A percentile compares a stretch with the other conserved stretches of the same genome.
Conservation (phyloP, 1,284 basidiomycete genomes). For the Lentinula novae-zelandiae region DNA sequence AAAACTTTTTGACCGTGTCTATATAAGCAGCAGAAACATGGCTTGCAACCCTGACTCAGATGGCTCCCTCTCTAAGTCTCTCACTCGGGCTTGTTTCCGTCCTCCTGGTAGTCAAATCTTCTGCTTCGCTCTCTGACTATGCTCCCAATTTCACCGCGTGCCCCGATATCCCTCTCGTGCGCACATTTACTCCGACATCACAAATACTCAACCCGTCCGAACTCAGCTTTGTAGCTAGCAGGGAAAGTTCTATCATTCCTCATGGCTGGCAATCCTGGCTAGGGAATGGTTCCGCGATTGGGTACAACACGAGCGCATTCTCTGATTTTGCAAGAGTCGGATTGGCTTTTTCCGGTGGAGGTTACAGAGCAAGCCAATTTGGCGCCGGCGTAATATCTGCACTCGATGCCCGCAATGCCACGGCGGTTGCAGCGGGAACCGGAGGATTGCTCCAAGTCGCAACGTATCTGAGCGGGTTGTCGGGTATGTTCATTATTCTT, state of each 20-base stretch:
- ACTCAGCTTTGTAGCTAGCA: not conserved
- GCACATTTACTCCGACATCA: not conserved
- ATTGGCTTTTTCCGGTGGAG: slow-evolving; percentile 8
- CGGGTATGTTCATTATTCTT: slow-evolving; percentile 13
- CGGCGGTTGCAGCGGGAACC: slow-evolving; percentile 35
- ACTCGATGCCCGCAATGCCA: slow-evolving; percentile 44
- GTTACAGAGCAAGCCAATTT: slow-evolving; percentile 24
- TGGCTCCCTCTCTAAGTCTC: not conserved
- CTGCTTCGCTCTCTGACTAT: not conserved
- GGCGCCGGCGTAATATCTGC: slow-evolving; percentile 46
- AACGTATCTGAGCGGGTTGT: slow-evolving; percentile 40
- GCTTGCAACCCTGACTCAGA: not conserved
- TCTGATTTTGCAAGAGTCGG: not conserved
- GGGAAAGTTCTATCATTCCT: not conserved
- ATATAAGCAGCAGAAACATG: not conserved
- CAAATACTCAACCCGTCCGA: slow-evolving; percentile 3
- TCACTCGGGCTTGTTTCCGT: not conserved
- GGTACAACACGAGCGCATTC: not conserved
- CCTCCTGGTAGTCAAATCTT: not conserved
- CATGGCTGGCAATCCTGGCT: slow-evolving; percentile 2
- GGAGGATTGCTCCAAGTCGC: slow-evolving; percentile 50
- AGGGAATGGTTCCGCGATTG: slow-evolving; percentile 1
- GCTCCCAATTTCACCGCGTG: not conserved
- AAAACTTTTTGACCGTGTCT: not conserved
- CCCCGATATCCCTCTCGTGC: not conserved